Evolutionary conservation across 176 grass and related monocot species (phyloP).

Genomic region (Metroxylon sagu): DNA sequence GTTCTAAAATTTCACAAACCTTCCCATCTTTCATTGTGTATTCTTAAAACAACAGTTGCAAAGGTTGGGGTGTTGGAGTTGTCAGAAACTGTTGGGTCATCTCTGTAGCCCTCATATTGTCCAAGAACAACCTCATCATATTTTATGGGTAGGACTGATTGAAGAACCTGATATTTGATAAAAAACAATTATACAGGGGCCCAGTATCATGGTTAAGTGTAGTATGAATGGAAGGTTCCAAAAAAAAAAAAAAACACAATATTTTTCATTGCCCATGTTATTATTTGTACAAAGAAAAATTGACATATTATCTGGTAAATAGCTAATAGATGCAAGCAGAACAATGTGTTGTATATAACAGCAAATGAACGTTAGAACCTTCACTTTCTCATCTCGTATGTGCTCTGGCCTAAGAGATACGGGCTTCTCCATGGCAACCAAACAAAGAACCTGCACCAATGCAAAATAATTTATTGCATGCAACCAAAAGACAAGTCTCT

Average conservation of each 20-base stretch:
- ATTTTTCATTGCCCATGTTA: too few relatives aligned
- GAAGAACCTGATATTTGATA: slow-evolving; percentile 61
- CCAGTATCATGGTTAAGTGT: slow-evolving; percentile 2
- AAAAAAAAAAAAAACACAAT: too few relatives aligned
- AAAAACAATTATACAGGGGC: not conserved
- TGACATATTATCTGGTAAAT: not conserved
- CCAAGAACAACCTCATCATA: slow-evolving; percentile 88
- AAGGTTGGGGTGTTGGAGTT: slow-evolving; percentile 96
- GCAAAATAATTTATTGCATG: too few relatives aligned
- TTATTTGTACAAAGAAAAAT: not conserved
- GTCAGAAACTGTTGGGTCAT: slow-evolving; percentile 94
- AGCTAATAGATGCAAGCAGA: slow-evolving; percentile 15
- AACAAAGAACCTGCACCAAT: slow-evolving; percentile 4
- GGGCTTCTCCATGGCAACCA: not conserved
- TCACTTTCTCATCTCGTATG: slow-evolving; percentile 54
- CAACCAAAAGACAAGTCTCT: too few relatives aligned
- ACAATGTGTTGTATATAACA: too few relatives aligned
- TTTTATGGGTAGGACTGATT: slow-evolving; percentile 85
- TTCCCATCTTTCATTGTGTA: slow-evolving; percentile 99
- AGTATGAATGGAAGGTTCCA: not conserved
- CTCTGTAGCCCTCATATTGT: slow-evolving; percentile 94
- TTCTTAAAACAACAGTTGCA: slow-evolving; percentile 75
- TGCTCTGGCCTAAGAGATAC: not conserved
- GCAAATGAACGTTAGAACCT: slow-evolving; percentile 31
- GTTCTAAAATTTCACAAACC: slow-evolving; percentile 24